Percentiles rank a stretch among this genome's conserved stretches.
Evolutionary conservation across 2,329 filamentous ascomycete species (phyloP).

Genomic region (Ampelomyces quisqualis): DNA sequence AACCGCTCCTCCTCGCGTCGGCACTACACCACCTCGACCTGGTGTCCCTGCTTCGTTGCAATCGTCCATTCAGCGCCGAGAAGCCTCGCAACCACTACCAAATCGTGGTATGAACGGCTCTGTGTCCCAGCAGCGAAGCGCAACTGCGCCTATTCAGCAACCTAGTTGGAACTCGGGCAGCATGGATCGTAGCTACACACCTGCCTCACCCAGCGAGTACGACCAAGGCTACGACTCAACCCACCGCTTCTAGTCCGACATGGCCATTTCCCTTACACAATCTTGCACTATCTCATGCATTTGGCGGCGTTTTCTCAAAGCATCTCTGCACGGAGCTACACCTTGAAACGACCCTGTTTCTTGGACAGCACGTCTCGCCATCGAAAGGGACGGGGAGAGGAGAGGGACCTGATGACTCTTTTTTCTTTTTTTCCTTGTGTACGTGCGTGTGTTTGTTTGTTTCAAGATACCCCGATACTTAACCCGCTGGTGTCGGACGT

Average conservation of each 20-base stretch:
- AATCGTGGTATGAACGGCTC: conserved; percentile 30
- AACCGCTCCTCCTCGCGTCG: conserved; percentile 25
- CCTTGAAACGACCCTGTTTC: no score
- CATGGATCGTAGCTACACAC: conserved; percentile 19
- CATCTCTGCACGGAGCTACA: conserved; percentile 2
- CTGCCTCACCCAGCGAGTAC: conserved; percentile 21
- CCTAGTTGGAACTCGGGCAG: conserved; percentile 28
- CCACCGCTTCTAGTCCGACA: conserved; percentile 15
- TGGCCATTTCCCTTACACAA: not conserved
- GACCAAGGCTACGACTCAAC: conserved; percentile 16
- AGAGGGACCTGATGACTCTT: conserved; percentile 6
- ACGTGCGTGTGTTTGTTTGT: conserved; percentile 26
- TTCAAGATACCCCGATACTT: conserved; percentile 38
- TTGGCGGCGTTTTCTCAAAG: conserved; percentile 5
- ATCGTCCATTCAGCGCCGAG: conserved; percentile 41
- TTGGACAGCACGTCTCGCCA: no score
- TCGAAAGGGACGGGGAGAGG: not conserved
- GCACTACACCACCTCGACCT: conserved; percentile 36
- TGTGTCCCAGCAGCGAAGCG: conserved; percentile 35
- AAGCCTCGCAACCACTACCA: conserved; percentile 36
- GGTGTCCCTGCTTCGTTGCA: conserved; percentile 38
- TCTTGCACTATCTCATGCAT: conserved; percentile 9
- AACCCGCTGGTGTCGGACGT: conserved; percentile 40
- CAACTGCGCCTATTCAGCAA: conserved; percentile 37
- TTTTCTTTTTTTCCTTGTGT: conserved; percentile 11